Percentiles rank a stretch among this genome's conserved stretches.
phyloP scores from a whole-genome alignment of 129 eudicot genomes.

The Chrysanthemum makinoi region DNA sequence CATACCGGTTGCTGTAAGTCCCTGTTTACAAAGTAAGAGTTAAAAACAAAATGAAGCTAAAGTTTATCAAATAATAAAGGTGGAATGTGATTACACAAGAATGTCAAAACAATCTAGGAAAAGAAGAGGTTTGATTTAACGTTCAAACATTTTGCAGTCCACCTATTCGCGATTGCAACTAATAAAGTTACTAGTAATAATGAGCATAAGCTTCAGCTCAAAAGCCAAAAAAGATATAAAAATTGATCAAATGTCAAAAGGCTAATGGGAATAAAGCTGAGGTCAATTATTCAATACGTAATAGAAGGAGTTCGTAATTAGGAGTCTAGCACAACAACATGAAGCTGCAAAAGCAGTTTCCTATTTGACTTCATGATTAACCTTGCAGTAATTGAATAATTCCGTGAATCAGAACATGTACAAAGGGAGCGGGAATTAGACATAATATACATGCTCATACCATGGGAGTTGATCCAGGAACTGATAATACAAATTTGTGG shows the following conservation, averaged over 20 bases:
- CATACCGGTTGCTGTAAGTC: slow-evolving; percentile 81
- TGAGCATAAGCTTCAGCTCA: too few relatives aligned
- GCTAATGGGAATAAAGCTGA: too few relatives aligned
- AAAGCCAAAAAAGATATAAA: too few relatives aligned
- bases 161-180: background rate
- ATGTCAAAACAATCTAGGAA: background rate
- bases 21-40: slow-evolving; percentile 38
- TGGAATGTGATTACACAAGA: slow-evolving; percentile 1
- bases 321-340: too few relatives aligned
- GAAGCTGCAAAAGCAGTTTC: slow-evolving; percentile 9
- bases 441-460: slow-evolving; percentile 33
- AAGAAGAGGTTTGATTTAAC: background rate
- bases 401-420: background rate
- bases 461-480: slow-evolving; percentile 84
- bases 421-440: background rate
- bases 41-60: background rate
- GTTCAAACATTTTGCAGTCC: too few relatives aligned
- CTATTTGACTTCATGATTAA: background rate
- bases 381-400: background rate
- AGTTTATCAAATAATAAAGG: background rate
- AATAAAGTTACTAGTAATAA: background rate
- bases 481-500: slow-evolving; percentile 73
- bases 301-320: too few relatives aligned
- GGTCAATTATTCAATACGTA: too few relatives aligned
- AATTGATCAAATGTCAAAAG: too few relatives aligned